Evolutionary conservation across 176 grass and related monocot species (phyloP), one percentile per base, ranked within the genome.

Genomic region (Oryza australiensis): DNA sequence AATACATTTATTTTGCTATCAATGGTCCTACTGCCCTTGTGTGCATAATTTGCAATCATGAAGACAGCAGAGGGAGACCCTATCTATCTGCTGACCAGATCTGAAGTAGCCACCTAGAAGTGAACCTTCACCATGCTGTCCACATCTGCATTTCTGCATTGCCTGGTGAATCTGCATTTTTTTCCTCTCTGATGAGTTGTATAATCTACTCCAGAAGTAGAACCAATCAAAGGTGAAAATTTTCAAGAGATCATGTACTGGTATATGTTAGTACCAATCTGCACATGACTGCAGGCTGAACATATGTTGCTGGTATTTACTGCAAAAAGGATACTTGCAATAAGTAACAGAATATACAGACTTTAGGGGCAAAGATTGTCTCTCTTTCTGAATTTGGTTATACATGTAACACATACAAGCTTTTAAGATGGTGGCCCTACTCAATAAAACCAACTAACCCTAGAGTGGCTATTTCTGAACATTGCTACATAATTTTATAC

Each of bases 11-110:
- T 63, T 59, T 53, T 69, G 46, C 67, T 40, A 62, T 48, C 81
- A 48, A 33, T 75, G 62, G 33, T 15, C 42, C 59, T 75, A 40
- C 64, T 27, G 14, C 70, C 51, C 10, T 22, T 67, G 22, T 67
- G 22, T 75, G 82, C 74, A 87, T 60, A 66, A 62, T 85, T 85
- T 85, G 77, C 72, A 81, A 85, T 76, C 87, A 70, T 85, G 63
- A 80, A 75, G 55, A 49, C 70, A 69, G 48, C 76, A 75, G 13
- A 65, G 26, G 22, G 34, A 66, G 16, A 8, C 24, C 43, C 68
- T 26, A 72, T 42, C 51, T 70, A 79, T 88, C 23, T 42, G 28
- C 59, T 60, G 59, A 40, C 20, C 40, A 70, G 70, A 74, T 79
- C 87, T 84, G 69, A 80, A 46, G 28, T 28, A 51, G 40, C 24